Conservation (phyloP, 2,329 filamentous ascomycete genomes). For the Pseudopyricularia javanii region DNA sequence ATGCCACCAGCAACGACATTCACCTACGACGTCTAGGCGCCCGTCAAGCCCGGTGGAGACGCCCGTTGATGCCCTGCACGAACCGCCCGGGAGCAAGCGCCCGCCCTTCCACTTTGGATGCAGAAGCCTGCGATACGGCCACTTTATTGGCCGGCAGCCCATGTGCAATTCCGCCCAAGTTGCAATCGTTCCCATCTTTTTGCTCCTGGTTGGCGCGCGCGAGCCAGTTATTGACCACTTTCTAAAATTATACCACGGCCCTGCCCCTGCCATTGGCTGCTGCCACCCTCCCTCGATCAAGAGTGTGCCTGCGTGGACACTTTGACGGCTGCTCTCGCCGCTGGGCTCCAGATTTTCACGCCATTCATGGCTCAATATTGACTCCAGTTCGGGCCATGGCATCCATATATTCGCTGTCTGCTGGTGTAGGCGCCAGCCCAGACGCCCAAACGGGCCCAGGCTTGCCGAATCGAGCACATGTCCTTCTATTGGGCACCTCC, state of each 20-base stretch:
- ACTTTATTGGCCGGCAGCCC: neutral
- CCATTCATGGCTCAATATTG: neutral
- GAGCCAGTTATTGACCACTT: constrained; percentile 17
- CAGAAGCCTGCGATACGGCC: neutral
- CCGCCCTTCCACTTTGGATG: neutral
- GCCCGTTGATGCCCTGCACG: neutral
- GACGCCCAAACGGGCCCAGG: neutral
- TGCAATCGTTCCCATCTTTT: neutral
- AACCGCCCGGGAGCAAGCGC: neutral
- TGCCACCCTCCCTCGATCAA: constrained; percentile 2
- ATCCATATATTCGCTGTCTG: constrained; percentile 1
- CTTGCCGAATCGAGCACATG: neutral
- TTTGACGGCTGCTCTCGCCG: too few species aligned
- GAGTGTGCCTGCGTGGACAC: neutral
- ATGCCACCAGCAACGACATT: too few species aligned
- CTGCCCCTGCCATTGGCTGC: constrained; percentile 19
- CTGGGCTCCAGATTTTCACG: neutral
- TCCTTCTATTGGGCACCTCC: constrained; percentile 5
- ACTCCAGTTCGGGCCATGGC: neutral
- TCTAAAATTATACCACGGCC: constrained; percentile 21
- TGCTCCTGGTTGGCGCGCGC: constrained; percentile 24
- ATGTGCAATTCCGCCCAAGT: neutral
- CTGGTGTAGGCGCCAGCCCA: neutral
- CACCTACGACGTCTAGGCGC: too few species aligned
- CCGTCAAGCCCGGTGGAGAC: too few species aligned